Percentiles rank a stretch among this genome's conserved stretches.
Conservation (phyloP, 768 basidiomycete species). For the Kwoniella newhampshirensis region DNA sequence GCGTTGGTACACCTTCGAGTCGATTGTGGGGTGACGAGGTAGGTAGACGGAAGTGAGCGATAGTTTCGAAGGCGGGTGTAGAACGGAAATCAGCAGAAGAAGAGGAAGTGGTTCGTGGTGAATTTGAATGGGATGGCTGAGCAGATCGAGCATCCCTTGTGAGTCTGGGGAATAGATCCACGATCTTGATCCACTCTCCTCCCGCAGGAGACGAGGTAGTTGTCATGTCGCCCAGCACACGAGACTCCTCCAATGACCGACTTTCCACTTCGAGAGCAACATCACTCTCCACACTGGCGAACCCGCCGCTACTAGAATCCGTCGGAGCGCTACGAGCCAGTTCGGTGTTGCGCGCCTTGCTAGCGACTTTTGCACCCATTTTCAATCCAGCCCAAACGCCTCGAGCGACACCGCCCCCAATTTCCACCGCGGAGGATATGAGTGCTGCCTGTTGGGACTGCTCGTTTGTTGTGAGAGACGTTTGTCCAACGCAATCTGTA, state of each 20-base stretch:
- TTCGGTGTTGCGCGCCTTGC: slow-evolving; percentile 23
- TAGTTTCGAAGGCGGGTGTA: slow-evolving; percentile 6
- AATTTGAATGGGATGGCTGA: background rate
- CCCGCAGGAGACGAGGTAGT: background rate
- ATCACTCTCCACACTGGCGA: slow-evolving; percentile 22
- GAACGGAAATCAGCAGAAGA: background rate
- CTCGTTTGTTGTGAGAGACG: background rate
- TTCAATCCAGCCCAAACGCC: slow-evolving; percentile 50
- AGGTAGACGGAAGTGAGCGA: slow-evolving; percentile 46
- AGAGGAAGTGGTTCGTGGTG: background rate
- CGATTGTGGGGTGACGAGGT: slow-evolving; percentile 10
- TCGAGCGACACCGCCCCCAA: slow-evolving; percentile 43
- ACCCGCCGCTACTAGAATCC: slow-evolving; percentile 22
- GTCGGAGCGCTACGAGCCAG: slow-evolving; percentile 42
- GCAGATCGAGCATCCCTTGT: background rate
- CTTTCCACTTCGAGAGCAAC: slow-evolving; percentile 11
- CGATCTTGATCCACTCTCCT: slow-evolving; percentile 40
- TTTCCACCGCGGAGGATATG: slow-evolving; percentile 34
- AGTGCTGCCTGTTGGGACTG: slow-evolving; percentile 17
- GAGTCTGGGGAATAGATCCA: slow-evolving; percentile 30
- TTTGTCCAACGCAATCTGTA: background rate
- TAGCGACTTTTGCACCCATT: slow-evolving; percentile 42
- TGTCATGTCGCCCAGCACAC: slow-evolving; percentile 16
- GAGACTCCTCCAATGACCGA: slow-evolving; percentile 21
- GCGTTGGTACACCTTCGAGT: background rate